phyloP scores from a whole-genome alignment of 805 yeast genomes.

The Pichia deserticola region DNA sequence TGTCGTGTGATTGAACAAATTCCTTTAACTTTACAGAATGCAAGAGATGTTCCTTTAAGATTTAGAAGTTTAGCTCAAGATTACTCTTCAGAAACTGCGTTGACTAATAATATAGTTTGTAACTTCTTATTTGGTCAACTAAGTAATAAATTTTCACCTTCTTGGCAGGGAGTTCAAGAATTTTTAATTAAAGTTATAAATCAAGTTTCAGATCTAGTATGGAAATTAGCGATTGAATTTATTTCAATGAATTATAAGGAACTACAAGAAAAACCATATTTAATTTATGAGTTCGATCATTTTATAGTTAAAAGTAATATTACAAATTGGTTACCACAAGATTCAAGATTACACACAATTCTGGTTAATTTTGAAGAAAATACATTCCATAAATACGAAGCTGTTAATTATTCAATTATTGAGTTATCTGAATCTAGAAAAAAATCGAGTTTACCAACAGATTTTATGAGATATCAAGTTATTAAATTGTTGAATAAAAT shows the following conservation, averaged over 20 bases:
- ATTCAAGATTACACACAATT: conserved; percentile 37
- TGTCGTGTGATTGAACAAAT: conserved; percentile 60
- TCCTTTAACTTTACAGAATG: conserved; percentile 60
- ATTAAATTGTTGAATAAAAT: conserved; percentile 48
- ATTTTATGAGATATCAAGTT: conserved; percentile 45
- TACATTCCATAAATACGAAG: conserved; percentile 28
- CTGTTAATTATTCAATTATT: conserved; percentile 31
- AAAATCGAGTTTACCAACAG: conserved; percentile 34
- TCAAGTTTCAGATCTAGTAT: conserved; percentile 38
- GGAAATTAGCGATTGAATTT: conserved; percentile 45
- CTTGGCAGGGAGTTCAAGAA: conserved; percentile 73
- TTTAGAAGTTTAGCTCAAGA: conserved; percentile 49
- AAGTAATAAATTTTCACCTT: conserved; percentile 71
- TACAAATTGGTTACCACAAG: conserved; percentile 37
- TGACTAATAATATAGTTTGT: conserved; percentile 30
- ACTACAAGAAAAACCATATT: conserved; percentile 15
- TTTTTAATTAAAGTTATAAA: conserved; percentile 41
- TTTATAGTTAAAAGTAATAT: conserved; percentile 9
- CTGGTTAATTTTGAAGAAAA: conserved; percentile 23
- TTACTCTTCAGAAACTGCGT: conserved; percentile 27
- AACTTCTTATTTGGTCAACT: conserved; percentile 61
- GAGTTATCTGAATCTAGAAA: conserved; percentile 30
- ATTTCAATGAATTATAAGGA: conserved; percentile 17
- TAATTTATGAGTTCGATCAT: conserved; percentile 11
- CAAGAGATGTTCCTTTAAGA: conserved; percentile 68